Evolutionary conservation across 1,284 basidiomycete species (phyloP).

Genomic region (Ustanciosporium gigantosporum): DNA sequence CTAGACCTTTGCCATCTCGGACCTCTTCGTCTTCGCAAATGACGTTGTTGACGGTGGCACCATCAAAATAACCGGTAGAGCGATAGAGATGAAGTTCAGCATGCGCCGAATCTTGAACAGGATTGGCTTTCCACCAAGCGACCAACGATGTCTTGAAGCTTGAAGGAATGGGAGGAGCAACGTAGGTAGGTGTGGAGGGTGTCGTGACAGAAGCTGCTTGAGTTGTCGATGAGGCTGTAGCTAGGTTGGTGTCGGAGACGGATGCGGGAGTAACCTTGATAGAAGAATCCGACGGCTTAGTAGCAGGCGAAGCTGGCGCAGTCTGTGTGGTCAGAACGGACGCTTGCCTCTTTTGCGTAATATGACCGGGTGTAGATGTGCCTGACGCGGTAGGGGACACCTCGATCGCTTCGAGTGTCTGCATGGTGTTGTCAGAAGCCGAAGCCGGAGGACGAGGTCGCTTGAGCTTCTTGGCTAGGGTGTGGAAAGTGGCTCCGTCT

Average conservation of each 20-base stretch:
- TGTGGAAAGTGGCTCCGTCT: no score
- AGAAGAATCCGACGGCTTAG: not conserved
- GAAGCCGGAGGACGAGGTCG: no score
- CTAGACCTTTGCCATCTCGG: conserved; percentile 28
- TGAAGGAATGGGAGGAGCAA: conserved; percentile 42
- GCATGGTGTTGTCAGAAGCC: no score
- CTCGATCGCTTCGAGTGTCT: no score
- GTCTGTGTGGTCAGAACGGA: conserved; percentile 18
- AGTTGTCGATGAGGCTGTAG: not conserved
- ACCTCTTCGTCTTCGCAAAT: conserved; percentile 26
- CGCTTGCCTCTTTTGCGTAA: conserved; percentile 15
- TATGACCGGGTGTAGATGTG: not conserved
- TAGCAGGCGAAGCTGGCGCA: conserved; percentile 11
- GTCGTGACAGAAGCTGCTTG: conserved; percentile 1
- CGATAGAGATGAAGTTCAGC: conserved; percentile 48
- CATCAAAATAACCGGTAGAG: conserved; percentile 43
- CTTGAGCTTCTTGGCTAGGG: no score
- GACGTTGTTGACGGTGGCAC: conserved; percentile 44
- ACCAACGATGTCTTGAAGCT: conserved; percentile 41
- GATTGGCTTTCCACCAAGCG: conserved; percentile 44
- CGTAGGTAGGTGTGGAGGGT: conserved; percentile 7
- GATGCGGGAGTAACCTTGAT: not conserved
- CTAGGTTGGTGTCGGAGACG: conserved; percentile 18
- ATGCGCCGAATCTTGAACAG: conserved; percentile 37
- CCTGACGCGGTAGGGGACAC: not conserved